Evolutionary conservation across 495 filamentous ascomycete species (phyloP), one percentile per base, ranked within the genome.

Genomic region (Trichoderma erinaceum): DNA sequence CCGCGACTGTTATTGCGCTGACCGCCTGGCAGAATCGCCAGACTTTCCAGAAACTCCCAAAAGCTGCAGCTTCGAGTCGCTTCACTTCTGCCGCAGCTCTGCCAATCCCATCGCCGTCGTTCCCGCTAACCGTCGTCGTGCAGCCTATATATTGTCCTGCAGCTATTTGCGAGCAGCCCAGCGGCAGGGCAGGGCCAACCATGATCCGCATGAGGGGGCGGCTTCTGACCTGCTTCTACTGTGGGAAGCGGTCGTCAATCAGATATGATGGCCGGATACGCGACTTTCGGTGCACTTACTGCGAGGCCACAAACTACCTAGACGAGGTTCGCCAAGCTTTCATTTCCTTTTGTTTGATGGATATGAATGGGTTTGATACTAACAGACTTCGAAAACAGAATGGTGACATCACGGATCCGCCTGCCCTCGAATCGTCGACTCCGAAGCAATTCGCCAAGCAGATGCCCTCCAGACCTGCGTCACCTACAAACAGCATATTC

Each of bases 371-470:
- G 46, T 44, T 64, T 75, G 41, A 66, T 61, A 64, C 73, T 63
- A 52, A 52, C 32, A 23, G 29, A 15, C 58, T 50, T 61, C 25
- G n/a, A 16, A 61, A 12, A 35, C 71, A 93, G 90, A 84, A 92
- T 74, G 93, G 93, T 72, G 84, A 93, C 66, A 92, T 96, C 61
- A 91, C 89, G 63, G 93, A 97, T 74, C 91, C 93, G 18, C 92
- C 93, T n/a, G 63, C 63, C 29, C 63, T 44, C 2, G 35, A 41
- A 43, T 65, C 63, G 8, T 41, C 63, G 11, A 41, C 63, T 16
- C 63, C 63, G 16, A 61, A 61, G 56, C 56, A 25, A 15, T 41
- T 21, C 29, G 18, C 27, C 63, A 41, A 65, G 25, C 63, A 65
- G n/a, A 3, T 44, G n/a, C 35, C 63, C 15, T 29, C 16, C 65